These are phyloP conservation scores for Oenanthe javanica DNA, from an alignment of 140 eudicot genomes.

Conservation along the genomic window DNA sequence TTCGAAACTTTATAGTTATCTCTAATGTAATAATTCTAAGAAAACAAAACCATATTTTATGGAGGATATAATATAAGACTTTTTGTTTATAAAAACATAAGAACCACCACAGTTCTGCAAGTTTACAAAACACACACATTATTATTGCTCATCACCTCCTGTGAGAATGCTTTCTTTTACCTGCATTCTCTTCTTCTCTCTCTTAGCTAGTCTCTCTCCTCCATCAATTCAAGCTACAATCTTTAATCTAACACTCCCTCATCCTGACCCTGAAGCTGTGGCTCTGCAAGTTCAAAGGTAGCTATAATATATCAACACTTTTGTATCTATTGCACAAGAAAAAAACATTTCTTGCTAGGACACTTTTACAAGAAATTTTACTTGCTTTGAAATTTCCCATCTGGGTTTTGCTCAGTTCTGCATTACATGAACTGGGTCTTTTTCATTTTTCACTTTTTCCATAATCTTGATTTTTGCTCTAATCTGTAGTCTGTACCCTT, in stretches of 20 bases:
- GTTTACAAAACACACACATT: constrained; percentile 9
- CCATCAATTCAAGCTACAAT: constrained; percentile 22
- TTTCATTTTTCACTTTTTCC: neutral
- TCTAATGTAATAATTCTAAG: no score
- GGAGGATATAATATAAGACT: no score
- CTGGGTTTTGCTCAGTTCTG: constrained; percentile 26
- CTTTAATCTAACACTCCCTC: constrained; percentile 70
- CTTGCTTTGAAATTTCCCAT: constrained; percentile 6
- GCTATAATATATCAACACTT: neutral
- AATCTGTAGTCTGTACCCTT: constrained; percentile 11
- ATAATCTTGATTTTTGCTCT: neutral
- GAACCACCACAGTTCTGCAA: constrained; percentile 17
- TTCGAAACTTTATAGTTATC: no score
- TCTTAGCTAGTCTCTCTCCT: constrained; percentile 35
- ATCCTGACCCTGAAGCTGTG: constrained; percentile 79
- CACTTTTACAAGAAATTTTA: neutral
- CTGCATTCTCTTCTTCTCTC: constrained; percentile 51
- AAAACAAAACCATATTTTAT: no score
- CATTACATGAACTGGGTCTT: constrained; percentile 18
- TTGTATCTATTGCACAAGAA: constrained; percentile 33
- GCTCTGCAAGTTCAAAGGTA: constrained; percentile 41
- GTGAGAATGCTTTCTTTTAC: no score
- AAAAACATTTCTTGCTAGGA: neutral
- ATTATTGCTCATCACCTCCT: no score
- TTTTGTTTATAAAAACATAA: constrained; percentile 9